phyloP scores from a whole-genome alignment of 768 basidiomycete genomes.

The Lactifluus echinatus region DNA sequence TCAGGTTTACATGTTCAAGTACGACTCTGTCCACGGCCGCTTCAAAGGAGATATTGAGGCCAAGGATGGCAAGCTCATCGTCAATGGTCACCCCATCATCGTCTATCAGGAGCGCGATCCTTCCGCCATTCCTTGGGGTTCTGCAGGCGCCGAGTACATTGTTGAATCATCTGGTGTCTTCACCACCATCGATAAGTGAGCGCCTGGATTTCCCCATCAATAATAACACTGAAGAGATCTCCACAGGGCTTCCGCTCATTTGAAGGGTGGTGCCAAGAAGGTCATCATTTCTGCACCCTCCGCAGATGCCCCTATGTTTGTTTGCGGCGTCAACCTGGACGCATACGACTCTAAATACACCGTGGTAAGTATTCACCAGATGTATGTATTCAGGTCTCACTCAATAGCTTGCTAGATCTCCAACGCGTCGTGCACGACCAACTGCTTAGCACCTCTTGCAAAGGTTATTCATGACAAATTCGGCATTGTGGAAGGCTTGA shows the following conservation, averaged over 20 bases:
- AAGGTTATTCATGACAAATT: slow-evolving; percentile 98
- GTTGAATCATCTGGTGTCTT: slow-evolving; percentile 99
- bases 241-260: slow-evolving; percentile 72
- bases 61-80: slow-evolving; percentile 83
- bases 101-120: slow-evolving; percentile 87
- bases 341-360: slow-evolving; percentile 80
- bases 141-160: slow-evolving; percentile 81
- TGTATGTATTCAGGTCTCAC: background rate
- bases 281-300: slow-evolving; percentile 99
- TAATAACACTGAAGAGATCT: background rate
- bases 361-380: slow-evolving; percentile 47
- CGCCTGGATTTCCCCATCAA: background rate
- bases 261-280: slow-evolving; percentile 99
- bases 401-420: slow-evolving; percentile 54
- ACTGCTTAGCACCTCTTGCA: slow-evolving; percentile 98
- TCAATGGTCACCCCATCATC: slow-evolving; percentile 69
- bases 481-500: slow-evolving; percentile 92
- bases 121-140: slow-evolving; percentile 72
- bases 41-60: slow-evolving; percentile 78
- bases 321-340: slow-evolving; percentile 93
- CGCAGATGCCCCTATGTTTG: slow-evolving; percentile 93
- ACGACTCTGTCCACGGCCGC: slow-evolving; percentile 86
- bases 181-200: slow-evolving; percentile 86
- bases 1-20: slow-evolving; percentile 98
- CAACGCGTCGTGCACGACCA: slow-evolving; percentile 99